A percentile compares a stretch with the other conserved stretches of the same genome.
Evolutionary conservation across 2,329 filamentous ascomycete genomes (phyloP).

Genomic region (Diaporthe sp.): DNA sequence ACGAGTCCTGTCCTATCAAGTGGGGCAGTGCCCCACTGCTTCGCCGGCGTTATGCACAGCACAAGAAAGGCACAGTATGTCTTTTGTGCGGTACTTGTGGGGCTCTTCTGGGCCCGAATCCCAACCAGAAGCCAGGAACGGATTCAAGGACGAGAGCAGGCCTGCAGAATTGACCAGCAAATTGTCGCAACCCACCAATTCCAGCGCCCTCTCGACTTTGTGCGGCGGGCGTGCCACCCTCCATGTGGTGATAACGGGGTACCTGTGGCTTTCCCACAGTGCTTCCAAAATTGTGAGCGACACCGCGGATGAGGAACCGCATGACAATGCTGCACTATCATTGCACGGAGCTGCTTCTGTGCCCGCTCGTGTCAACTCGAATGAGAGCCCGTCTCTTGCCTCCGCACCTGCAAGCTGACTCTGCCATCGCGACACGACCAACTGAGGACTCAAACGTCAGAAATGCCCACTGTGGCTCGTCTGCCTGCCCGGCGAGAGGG

Average conservation of each 20-base stretch:
- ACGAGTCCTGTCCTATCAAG: constrained; percentile 41
- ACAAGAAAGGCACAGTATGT: constrained; percentile 29
- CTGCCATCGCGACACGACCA: constrained; percentile 19
- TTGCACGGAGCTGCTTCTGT: constrained; percentile 32
- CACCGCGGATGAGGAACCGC: constrained; percentile 36
- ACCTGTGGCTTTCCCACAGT: constrained; percentile 26
- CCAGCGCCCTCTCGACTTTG: constrained; percentile 33
- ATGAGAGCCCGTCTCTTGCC: constrained; percentile 33
- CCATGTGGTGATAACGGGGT: constrained; percentile 20
- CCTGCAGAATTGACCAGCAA: constrained; percentile 35
- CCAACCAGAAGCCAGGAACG: constrained; percentile 36
- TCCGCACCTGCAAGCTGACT: constrained; percentile 20
- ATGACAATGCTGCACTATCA: constrained; percentile 38
- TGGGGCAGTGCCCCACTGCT: constrained; percentile 33
- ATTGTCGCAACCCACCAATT: constrained; percentile 31
- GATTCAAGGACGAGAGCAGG: constrained; percentile 25
- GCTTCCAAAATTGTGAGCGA: constrained; percentile 41
- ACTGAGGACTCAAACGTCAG: constrained; percentile 23
- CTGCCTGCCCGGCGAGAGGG: constrained; percentile 20
- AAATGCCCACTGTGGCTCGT: constrained; percentile 17
- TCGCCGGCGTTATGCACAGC: constrained; percentile 41
- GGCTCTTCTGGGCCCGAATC: constrained; percentile 6
- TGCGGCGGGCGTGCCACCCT: constrained; percentile 34
- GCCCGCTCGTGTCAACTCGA: constrained; percentile 35
- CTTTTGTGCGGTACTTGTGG: constrained; percentile 34